phyloP scores from a whole-genome alignment of 2,329 filamentous ascomycete genomes.

The Aspergillus phoenicis region DNA sequence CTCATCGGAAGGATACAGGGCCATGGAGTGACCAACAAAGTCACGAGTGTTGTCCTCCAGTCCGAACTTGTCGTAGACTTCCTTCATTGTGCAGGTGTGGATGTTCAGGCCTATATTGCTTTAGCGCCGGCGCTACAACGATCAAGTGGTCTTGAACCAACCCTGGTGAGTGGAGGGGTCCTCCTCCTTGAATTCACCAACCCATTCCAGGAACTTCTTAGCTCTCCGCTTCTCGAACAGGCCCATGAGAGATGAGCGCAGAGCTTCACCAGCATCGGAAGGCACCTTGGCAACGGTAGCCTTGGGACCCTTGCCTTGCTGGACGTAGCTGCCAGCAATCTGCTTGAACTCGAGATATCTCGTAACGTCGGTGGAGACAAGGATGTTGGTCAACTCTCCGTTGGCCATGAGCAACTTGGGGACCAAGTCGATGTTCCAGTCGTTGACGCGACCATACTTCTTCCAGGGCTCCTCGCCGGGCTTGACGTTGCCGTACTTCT shows the following conservation, averaged over 20 bases:
- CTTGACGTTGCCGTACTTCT: slow-evolving; percentile 85
- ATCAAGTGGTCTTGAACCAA: slow-evolving; percentile 45
- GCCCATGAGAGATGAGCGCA: slow-evolving; percentile 92
- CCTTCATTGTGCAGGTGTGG: slow-evolving; percentile 82
- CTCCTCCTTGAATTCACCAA: slow-evolving; percentile 79
- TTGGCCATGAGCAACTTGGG: slow-evolving; percentile 99
- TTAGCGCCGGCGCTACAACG: slow-evolving; percentile 22
- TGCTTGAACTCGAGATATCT: slow-evolving; percentile 91
- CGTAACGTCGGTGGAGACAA: slow-evolving; percentile 92
- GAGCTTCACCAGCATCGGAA: slow-evolving; percentile 85
- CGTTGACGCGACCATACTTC: slow-evolving; percentile 92
- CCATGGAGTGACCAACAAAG: slow-evolving; percentile 98
- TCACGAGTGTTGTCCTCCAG: slow-evolving; percentile 87
- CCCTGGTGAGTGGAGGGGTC: slow-evolving; percentile 89
- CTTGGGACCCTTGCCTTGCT: slow-evolving; percentile 79
- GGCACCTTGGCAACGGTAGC: slow-evolving; percentile 96
- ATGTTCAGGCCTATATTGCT: slow-evolving; percentile 71
- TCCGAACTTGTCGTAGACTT: slow-evolving; percentile 98
- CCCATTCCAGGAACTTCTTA: slow-evolving; percentile 95
- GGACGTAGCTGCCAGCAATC: slow-evolving; percentile 94
- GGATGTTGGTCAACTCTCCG: slow-evolving; percentile 96
- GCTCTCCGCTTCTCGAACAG: slow-evolving; percentile 97
- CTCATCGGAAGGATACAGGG: slow-evolving; percentile 85
- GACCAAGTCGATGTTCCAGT: slow-evolving; percentile 99
- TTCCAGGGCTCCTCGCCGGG: slow-evolving; percentile 91